A percentile compares a stretch with the other conserved stretches of the same genome.
phyloP scores from a whole-genome alignment of 2,329 filamentous ascomycete genomes.

The Claviceps africana region DNA sequence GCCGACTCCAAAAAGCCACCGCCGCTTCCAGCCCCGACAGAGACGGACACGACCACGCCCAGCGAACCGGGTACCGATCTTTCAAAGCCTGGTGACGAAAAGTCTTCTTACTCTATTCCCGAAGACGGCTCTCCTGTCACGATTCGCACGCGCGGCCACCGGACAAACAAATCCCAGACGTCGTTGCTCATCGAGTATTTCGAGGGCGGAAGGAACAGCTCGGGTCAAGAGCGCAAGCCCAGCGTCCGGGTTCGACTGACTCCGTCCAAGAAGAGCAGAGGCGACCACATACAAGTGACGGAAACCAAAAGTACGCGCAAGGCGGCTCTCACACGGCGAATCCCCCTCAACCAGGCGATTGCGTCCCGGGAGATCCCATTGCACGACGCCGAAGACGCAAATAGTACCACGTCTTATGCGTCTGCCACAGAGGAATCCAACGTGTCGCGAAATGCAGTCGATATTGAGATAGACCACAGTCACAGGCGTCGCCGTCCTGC shows the following conservation, averaged over 20 bases:
- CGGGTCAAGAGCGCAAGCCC: slow-evolving; percentile 53
- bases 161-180: slow-evolving; percentile 58
- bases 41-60: slow-evolving; percentile 51
- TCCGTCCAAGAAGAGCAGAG: slow-evolving; percentile 54
- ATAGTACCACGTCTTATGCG: slow-evolving; percentile 58
- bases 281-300: slow-evolving; percentile 76
- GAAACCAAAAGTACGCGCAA: slow-evolving; percentile 63
- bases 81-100: slow-evolving; percentile 53
- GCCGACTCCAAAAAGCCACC: slow-evolving; percentile 42
- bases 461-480: slow-evolving; percentile 69
- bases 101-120: slow-evolving; percentile 65
- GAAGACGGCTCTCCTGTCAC: slow-evolving; percentile 86
- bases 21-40: slow-evolving; percentile 67
- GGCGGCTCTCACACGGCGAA: slow-evolving; percentile 40
- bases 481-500: slow-evolving; percentile 45
- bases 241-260: slow-evolving; percentile 71
- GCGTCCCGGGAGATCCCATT: slow-evolving; percentile 29
- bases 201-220: slow-evolving; percentile 56
- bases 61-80: slow-evolving; percentile 51
- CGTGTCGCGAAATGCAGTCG: slow-evolving; percentile 62
- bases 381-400: slow-evolving; percentile 43
- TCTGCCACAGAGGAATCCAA: slow-evolving; percentile 71
- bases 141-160: slow-evolving; percentile 61
- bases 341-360: slow-evolving; percentile 33
- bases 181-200: slow-evolving; percentile 92